These are phyloP conservation scores for Paramecium sexaurelia DNA, from an alignment of 73 alveolate genomes.

Conservation along the genomic window DNA sequence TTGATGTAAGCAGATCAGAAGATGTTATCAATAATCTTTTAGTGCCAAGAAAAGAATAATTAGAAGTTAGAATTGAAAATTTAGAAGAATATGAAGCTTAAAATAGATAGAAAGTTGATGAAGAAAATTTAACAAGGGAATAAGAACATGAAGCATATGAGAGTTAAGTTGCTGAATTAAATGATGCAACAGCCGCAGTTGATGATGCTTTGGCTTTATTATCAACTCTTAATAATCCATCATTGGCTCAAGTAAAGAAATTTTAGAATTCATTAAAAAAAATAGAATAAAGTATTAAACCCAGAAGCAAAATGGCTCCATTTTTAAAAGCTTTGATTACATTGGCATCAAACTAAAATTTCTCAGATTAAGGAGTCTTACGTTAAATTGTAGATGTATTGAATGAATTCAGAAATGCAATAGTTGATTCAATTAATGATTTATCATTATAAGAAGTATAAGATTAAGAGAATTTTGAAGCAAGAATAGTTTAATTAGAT, in stretches of 20 bases:
- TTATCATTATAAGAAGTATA: neutral
- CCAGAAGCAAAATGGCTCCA: conserved; percentile 57
- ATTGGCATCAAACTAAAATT: conserved; percentile 47
- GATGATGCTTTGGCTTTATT: conserved; percentile 36
- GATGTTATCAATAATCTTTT: conserved; percentile 17
- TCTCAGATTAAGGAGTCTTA: conserved; percentile 16
- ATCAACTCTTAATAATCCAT: conserved; percentile 31
- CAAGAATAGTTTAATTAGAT: conserved; percentile 20
- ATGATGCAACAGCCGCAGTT: conserved; percentile 56
- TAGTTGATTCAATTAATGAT: conserved; percentile 41
- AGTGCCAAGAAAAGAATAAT: conserved; percentile 36
- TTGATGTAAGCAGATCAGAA: conserved; percentile 51
- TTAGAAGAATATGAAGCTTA: neutral
- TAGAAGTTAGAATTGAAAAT: neutral
- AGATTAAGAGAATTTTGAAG: conserved; percentile 41
- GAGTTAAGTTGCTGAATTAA: conserved; percentile 27
- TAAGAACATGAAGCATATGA: conserved; percentile 39
- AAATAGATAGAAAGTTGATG: conserved; percentile 28
- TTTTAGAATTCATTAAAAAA: conserved; percentile 51
- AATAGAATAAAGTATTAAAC: conserved; percentile 16
- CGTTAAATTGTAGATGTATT: neutral
- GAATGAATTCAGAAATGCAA: conserved; percentile 49
- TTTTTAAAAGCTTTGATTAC: conserved; percentile 37
- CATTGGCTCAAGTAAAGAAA: conserved; percentile 43
- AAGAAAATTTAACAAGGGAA: neutral